These are phyloP conservation scores for Elongisporangium prolatum DNA, from an alignment of 352 stramenopile species.

Conservation along the genomic window DNA sequence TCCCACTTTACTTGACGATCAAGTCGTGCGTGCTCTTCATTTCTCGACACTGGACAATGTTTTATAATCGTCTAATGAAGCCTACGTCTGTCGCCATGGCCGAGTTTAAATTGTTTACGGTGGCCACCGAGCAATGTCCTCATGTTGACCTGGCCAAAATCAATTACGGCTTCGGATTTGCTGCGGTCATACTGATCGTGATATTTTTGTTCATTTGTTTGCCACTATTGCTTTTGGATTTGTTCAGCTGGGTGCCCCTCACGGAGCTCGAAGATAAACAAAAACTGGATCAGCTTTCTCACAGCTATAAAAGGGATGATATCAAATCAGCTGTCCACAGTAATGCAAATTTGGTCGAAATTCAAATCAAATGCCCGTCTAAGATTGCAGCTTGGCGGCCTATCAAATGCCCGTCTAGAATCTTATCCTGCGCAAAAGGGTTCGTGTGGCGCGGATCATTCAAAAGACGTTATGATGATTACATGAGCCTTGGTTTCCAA, in stretches of 20 bases:
- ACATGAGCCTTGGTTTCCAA: slow-evolving; percentile 22
- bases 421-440: neutral
- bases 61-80: slow-evolving; percentile 21
- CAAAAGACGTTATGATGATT: slow-evolving; percentile 33
- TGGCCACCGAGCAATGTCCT: slow-evolving; percentile 7
- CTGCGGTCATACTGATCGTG: slow-evolving; percentile 29
- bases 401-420: slow-evolving; percentile 3
- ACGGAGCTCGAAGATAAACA: slow-evolving; percentile 31
- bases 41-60: slow-evolving; percentile 25
- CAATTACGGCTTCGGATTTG: slow-evolving; percentile 39
- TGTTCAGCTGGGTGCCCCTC: slow-evolving; percentile 54
- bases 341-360: slow-evolving; percentile 45
- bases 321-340: slow-evolving; percentile 51
- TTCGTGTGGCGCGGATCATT: slow-evolving; percentile 4
- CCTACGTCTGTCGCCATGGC: slow-evolving; percentile 8
- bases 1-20: slow-evolving; percentile 46
- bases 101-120: slow-evolving; percentile 16
- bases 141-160: slow-evolving; percentile 17
- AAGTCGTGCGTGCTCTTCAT: slow-evolving; percentile 63
- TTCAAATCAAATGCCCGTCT: slow-evolving; percentile 1
- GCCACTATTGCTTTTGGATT: slow-evolving; percentile 44
- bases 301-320: slow-evolving; percentile 21
- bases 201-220: slow-evolving; percentile 49
- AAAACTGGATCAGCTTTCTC: slow-evolving; percentile 17
- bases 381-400: too few species aligned